phyloP scores from a whole-genome alignment of 2,329 filamentous ascomycete species.

The Penicillium sp. region DNA sequence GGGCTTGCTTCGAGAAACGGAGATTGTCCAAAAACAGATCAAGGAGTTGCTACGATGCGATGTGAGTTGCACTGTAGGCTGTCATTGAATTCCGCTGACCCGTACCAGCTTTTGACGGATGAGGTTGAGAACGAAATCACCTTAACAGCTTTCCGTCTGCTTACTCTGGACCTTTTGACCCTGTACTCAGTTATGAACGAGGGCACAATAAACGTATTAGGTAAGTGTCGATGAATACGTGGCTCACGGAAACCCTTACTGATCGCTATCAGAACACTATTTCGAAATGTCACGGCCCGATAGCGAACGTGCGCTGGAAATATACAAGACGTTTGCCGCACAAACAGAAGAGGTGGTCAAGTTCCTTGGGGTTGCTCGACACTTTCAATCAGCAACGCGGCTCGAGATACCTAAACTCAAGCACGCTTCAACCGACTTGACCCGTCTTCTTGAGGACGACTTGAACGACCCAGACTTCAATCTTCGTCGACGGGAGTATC shows the following conservation, averaged over 20 bases:
- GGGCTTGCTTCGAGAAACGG: constrained; percentile 87
- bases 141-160: constrained; percentile 85
- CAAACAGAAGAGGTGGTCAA: constrained; percentile 93
- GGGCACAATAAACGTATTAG: constrained; percentile 93
- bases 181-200: constrained; percentile 96
- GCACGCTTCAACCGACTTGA: constrained; percentile 91
- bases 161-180: constrained; percentile 86
- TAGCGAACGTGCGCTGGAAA: constrained; percentile 85
- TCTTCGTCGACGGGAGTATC: constrained; percentile 85
- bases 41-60: constrained; percentile 86
- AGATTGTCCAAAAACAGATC: constrained; percentile 87
- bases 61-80: constrained; percentile 57
- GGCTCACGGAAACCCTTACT: constrained; percentile 11
- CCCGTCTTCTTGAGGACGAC: constrained; percentile 90
- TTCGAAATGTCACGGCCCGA: constrained; percentile 97
- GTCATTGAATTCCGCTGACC: constrained; percentile 19
- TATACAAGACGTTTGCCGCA: constrained; percentile 89
- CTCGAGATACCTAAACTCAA: constrained; percentile 96
- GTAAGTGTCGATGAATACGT: constrained; percentile 55
- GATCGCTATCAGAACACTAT: constrained; percentile 73
- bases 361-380: constrained; percentile 83
- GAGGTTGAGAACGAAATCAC: constrained; percentile 97
- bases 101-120: constrained; percentile 74
- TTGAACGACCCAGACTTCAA: constrained; percentile 95
- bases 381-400: constrained; percentile 89